phyloP scores from a whole-genome alignment of 1,139 yeast species.

The Taphrina wiesneri region DNA sequence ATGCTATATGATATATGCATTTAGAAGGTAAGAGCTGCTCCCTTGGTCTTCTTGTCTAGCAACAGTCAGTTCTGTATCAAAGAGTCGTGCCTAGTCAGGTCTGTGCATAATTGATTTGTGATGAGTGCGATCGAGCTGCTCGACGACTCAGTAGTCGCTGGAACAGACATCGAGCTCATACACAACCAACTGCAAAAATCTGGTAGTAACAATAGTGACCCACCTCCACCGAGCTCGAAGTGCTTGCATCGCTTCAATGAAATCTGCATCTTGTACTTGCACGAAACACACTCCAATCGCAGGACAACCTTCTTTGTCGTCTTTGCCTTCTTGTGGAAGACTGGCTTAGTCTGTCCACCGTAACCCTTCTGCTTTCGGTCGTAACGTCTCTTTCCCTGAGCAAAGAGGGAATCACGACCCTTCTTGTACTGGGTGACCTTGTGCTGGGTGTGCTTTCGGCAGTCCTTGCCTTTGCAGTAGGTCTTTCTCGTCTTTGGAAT shows the following conservation, averaged over 20 bases:
- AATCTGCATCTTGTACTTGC: constrained; percentile 99
- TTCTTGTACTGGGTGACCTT: constrained; percentile 99
- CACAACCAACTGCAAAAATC: not conserved
- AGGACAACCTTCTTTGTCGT: constrained; percentile 99
- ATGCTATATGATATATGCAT: not conserved
- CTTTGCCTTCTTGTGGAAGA: constrained; percentile 99
- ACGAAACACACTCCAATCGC: constrained; percentile 97
- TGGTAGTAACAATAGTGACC: not conserved
- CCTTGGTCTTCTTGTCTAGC: constrained; percentile 88
- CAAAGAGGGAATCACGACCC: constrained; percentile 98
- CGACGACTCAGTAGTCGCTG: not conserved
- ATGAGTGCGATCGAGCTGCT: not conserved
- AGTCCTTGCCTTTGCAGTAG: constrained; percentile 98
- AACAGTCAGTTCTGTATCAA: not conserved
- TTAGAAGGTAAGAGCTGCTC: constrained; percentile 42
- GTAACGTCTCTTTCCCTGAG: constrained; percentile 99
- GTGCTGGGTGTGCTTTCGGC: constrained; percentile 99
- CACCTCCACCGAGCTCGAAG: constrained; percentile 96
- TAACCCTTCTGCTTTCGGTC: constrained; percentile 99
- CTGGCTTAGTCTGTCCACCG: constrained; percentile 99
- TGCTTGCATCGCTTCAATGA: constrained; percentile 99
- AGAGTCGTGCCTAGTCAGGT: not conserved
- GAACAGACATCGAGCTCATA: not conserved
- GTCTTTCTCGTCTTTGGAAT: constrained; percentile 99
- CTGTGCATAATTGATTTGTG: not conserved